phyloP scores from a whole-genome alignment of 257 asterid species.

The Hygrophila difformis region DNA sequence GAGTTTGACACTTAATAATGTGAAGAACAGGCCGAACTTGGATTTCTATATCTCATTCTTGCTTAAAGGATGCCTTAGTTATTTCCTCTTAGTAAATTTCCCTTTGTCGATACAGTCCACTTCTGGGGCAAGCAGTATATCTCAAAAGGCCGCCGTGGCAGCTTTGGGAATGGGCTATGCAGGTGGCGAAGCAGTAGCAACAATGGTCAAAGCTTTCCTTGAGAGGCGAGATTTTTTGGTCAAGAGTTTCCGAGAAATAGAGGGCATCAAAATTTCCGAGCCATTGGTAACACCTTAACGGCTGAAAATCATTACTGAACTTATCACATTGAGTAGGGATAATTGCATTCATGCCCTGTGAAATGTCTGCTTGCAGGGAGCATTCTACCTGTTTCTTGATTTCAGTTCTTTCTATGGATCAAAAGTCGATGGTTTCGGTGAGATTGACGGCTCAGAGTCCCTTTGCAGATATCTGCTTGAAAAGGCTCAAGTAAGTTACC shows the following conservation, averaged over 20 bases:
- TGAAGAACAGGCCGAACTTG: too few relatives aligned
- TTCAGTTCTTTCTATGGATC: constrained; percentile 73
- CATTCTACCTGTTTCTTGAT: constrained; percentile 88
- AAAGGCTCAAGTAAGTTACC: constrained; percentile 55
- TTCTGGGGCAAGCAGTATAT: constrained; percentile 96
- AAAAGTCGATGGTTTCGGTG: constrained; percentile 60
- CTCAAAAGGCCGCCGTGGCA: constrained; percentile 88
- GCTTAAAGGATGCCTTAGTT: too few relatives aligned
- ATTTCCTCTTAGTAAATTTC: too few relatives aligned
- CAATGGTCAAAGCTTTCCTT: constrained; percentile 82
- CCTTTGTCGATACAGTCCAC: constrained; percentile 46
- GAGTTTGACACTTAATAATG: too few relatives aligned
- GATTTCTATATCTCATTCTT: too few relatives aligned
- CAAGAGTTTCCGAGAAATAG: constrained; percentile 67
- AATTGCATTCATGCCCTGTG: too few relatives aligned
- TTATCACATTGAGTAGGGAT: neutral
- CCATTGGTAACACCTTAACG: constrained; percentile 49
- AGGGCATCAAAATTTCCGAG: constrained; percentile 74
- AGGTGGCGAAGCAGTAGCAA: constrained; percentile 84
- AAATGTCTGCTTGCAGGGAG: constrained; percentile 63
- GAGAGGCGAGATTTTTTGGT: constrained; percentile 86
- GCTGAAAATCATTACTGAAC: neutral
- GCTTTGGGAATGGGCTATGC: constrained; percentile 91
- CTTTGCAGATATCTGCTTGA: constrained; percentile 85
- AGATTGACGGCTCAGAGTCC: constrained; percentile 59